Evolutionary conservation across 805 yeast species (phyloP).

Genomic region (Starmerella scarabaei): DNA sequence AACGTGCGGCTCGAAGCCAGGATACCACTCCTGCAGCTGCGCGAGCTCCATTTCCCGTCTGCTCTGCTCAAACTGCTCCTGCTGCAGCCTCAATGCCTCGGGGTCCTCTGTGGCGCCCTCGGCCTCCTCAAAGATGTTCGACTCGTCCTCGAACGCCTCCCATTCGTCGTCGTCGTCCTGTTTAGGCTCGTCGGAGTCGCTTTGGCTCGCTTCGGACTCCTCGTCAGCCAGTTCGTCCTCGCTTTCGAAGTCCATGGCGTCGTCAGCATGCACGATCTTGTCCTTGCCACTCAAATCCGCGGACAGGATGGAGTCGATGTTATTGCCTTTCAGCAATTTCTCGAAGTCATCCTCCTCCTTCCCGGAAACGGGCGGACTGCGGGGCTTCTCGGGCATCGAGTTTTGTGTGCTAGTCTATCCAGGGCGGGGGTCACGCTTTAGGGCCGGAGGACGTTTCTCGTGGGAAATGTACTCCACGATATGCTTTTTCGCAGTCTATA

Average conservation of each 20-base stretch:
- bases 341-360: constrained; percentile 27
- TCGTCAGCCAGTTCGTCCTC: constrained; percentile 93
- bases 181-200: constrained; percentile 17
- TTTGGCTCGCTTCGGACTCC: constrained; percentile 35
- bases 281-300: constrained; percentile 33
- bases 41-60: constrained; percentile 16
- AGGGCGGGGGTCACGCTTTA: too few species aligned
- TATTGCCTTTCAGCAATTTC: constrained; percentile 22
- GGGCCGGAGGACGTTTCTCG: too few species aligned
- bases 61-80: constrained; percentile 14
- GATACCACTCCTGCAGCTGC: constrained; percentile 37
- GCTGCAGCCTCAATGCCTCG: constrained; percentile 5
- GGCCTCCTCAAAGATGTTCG: not conserved
- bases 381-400: too few species aligned
- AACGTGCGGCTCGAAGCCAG: constrained; percentile 43
- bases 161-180: constrained; percentile 19
- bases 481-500: too few species aligned
- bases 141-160: constrained; percentile 11
- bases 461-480: too few species aligned
- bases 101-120: not conserved
- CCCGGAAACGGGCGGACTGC: too few species aligned
- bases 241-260: constrained; percentile 88
- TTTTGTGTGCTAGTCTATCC: too few species aligned
- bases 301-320: constrained; percentile 24
- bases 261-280: constrained; percentile 65